A percentile compares a stretch with the other conserved stretches of the same genome.
Evolutionary conservation across 2,329 filamentous ascomycete species (phyloP).

Genomic region (Fusarium oxysporum): DNA sequence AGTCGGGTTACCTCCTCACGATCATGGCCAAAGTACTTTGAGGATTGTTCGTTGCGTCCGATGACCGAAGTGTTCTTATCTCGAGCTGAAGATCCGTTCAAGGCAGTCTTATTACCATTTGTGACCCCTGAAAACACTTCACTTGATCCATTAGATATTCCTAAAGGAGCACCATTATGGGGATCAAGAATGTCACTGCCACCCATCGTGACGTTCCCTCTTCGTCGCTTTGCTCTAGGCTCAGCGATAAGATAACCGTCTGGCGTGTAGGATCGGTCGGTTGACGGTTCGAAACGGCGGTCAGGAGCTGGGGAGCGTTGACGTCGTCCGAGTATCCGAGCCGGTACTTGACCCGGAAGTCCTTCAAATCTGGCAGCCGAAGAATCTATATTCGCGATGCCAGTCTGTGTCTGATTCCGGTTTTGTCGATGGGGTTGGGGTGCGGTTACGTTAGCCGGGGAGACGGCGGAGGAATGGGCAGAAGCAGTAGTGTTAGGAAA

Average conservation of each 20-base stretch:
- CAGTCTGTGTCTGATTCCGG: slow-evolving; percentile 45
- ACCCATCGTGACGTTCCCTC: slow-evolving; percentile 72
- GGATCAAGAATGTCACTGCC: slow-evolving; percentile 63
- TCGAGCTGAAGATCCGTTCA: slow-evolving; percentile 66
- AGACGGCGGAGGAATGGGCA: slow-evolving; percentile 49
- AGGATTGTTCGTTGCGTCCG: slow-evolving; percentile 27
- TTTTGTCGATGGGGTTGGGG: slow-evolving; percentile 41
- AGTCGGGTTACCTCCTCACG: slow-evolving; percentile 93
- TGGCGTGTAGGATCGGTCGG: slow-evolving; percentile 40
- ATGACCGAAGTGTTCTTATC: slow-evolving; percentile 37
- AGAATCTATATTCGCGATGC: slow-evolving; percentile 57
- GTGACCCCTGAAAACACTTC: slow-evolving; percentile 46
- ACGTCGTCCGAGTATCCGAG: slow-evolving; percentile 66
- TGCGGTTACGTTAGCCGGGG: slow-evolving; percentile 19
- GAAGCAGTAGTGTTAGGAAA: slow-evolving; percentile 61
- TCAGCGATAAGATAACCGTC: slow-evolving; percentile 28
- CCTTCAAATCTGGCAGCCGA: slow-evolving; percentile 46
- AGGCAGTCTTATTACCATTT: slow-evolving; percentile 62
- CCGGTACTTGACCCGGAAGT: slow-evolving; percentile 44
- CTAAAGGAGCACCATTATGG: slow-evolving; percentile 65
- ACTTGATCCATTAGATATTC: slow-evolving; percentile 58
- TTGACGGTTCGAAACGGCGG: slow-evolving; percentile 48
- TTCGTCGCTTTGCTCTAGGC: slow-evolving; percentile 62
- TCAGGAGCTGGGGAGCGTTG: slow-evolving; percentile 59
- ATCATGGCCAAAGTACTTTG: slow-evolving; percentile 82